These are phyloP conservation scores for Lindgomyces ingoldianus DNA, from an alignment of 495 filamentous ascomycete genomes.

Conservation along the genomic window DNA sequence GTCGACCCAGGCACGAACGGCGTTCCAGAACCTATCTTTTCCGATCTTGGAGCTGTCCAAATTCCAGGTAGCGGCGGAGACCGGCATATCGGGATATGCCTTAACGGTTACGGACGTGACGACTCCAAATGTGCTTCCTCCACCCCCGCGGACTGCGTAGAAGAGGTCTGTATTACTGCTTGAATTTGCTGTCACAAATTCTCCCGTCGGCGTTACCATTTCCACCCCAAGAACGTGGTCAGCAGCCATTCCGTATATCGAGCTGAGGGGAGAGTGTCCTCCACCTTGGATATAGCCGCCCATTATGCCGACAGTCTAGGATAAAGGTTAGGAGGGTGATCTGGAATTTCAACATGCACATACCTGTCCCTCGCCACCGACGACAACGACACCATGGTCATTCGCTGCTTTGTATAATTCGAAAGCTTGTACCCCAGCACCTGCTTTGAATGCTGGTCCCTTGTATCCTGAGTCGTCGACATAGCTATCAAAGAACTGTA, in stretches of 20 bases:
- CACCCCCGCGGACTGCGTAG: slow-evolving; percentile 32
- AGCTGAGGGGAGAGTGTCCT: slow-evolving; percentile 33
- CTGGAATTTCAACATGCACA: not conserved
- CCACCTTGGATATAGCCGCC: slow-evolving; percentile 36
- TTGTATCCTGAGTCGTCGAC: slow-evolving; percentile 28
- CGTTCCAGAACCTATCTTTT: slow-evolving; percentile 25
- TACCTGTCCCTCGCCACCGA: slow-evolving; percentile 35
- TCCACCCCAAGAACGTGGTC: slow-evolving; percentile 32
- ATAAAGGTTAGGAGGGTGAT: slow-evolving; percentile 40
- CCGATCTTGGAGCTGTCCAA: slow-evolving; percentile 21
- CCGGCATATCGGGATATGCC: slow-evolving; percentile 26
- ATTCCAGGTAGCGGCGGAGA: slow-evolving; percentile 20
- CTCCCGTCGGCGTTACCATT: slow-evolving; percentile 20
- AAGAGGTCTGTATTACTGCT: slow-evolving; percentile 27
- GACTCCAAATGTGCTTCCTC: slow-evolving; percentile 31
- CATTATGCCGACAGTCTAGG: slow-evolving; percentile 35
- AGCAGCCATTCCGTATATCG: slow-evolving; percentile 34
- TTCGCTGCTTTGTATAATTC: slow-evolving; percentile 33
- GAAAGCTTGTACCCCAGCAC: slow-evolving; percentile 30
- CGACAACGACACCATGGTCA: slow-evolving; percentile 26
- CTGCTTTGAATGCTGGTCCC: slow-evolving; percentile 32
- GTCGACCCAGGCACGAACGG: slow-evolving; percentile 19
- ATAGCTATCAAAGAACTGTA: slow-evolving; percentile 31
- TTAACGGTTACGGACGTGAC: slow-evolving; percentile 31
- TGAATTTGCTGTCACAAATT: slow-evolving; percentile 26